Conservation (phyloP, 176 grass and related monocot species). For the Avena atlantica region DNA sequence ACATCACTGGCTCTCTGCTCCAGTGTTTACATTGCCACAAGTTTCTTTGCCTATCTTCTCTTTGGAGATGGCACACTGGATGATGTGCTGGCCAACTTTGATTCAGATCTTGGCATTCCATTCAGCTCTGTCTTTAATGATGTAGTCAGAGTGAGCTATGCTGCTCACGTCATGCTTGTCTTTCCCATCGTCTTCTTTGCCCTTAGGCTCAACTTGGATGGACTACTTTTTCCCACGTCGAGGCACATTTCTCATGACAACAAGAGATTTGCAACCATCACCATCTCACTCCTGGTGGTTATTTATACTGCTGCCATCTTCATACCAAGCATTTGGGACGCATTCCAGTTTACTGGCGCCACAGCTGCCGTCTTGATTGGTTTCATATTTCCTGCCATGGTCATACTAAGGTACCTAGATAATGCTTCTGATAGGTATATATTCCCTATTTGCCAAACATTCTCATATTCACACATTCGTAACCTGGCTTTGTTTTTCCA, state of each 20-base stretch:
- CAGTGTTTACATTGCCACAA: conserved; percentile 75
- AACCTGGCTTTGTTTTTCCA: conserved; percentile 35
- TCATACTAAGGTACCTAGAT: conserved; percentile 73
- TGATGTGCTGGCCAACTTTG: conserved; percentile 91
- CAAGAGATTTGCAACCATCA: conserved; percentile 70
- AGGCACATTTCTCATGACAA: conserved; percentile 70
- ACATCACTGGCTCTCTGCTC: conserved; percentile 76
- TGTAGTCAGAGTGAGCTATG: conserved; percentile 79
- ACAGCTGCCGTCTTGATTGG: conserved; percentile 75
- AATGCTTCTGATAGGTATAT: not conserved
- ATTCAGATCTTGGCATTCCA: conserved; percentile 69
- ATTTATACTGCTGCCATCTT: conserved; percentile 73
- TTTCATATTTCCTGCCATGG: conserved; percentile 87
- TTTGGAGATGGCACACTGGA: conserved; percentile 80
- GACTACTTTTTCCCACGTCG: conserved; percentile 70
- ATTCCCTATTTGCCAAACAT: not conserved
- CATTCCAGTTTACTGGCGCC: conserved; percentile 90
- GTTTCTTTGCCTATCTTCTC: conserved; percentile 89
- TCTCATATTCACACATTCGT: not conserved
- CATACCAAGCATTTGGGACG: conserved; percentile 90
- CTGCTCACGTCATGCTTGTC: conserved; percentile 81
- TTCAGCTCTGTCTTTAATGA: conserved; percentile 74
- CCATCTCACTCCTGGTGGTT: conserved; percentile 57
- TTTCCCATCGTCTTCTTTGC: conserved; percentile 86
- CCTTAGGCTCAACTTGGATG: conserved; percentile 80